A percentile compares a stretch with the other conserved stretches of the same genome.
Conservation (phyloP, 106 monocot species). For the Acorus calamus region DNA sequence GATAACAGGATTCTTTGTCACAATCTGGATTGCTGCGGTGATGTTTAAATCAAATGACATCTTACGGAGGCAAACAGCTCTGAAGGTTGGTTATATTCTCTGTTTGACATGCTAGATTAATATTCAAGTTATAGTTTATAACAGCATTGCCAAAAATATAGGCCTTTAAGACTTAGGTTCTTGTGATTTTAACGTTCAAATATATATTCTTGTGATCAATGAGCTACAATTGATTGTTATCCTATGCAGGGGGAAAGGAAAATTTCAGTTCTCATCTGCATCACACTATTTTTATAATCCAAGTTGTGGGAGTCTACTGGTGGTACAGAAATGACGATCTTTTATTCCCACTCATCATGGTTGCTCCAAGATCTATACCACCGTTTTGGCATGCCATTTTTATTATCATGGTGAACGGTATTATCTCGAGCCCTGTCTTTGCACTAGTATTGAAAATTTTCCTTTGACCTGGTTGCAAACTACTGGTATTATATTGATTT, state of each 20-base stretch:
- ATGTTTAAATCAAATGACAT: slow-evolving; percentile 98
- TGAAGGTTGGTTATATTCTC: slow-evolving; percentile 49
- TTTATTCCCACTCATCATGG: slow-evolving; percentile 51
- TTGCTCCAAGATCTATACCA: slow-evolving; percentile 77
- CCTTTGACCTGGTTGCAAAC: too few relatives aligned
- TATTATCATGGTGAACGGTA: slow-evolving; percentile 87
- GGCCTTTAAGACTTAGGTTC: too few relatives aligned
- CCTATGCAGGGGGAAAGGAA: slow-evolving; percentile 74
- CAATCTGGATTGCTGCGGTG: slow-evolving; percentile 89
- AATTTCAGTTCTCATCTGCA: slow-evolving; percentile 52
- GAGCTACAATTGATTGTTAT: not conserved
- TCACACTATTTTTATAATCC: slow-evolving; percentile 52
- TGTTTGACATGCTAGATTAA: not conserved
- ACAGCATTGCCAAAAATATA: too few relatives aligned
- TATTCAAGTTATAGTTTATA: not conserved
- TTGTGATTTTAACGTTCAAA: too few relatives aligned
- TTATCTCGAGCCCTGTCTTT: not conserved
- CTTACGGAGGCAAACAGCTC: slow-evolving; percentile 78
- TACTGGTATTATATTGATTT: too few relatives aligned
- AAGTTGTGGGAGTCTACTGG: slow-evolving; percentile 79
- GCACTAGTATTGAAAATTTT: too few relatives aligned
- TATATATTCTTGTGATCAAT: too few relatives aligned
- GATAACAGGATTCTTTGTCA: slow-evolving; percentile 79
- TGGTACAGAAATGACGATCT: slow-evolving; percentile 81
- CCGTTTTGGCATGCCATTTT: slow-evolving; percentile 96